Evolutionary conservation across 1,139 yeast genomes (phyloP), one percentile per base, ranked within the genome.

Genomic region (Ogataea hybrid): DNA sequence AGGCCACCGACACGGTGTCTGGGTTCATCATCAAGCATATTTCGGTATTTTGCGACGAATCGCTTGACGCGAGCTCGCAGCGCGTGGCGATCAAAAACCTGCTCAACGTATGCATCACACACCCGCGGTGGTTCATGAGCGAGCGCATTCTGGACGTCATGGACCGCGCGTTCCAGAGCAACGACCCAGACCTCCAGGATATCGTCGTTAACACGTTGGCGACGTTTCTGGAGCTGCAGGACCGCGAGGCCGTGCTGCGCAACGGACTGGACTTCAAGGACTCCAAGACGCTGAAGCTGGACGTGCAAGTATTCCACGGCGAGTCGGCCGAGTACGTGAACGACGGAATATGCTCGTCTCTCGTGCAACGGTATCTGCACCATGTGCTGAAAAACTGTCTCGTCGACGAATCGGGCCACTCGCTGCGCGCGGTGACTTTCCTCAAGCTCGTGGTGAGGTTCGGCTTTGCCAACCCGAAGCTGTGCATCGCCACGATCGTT

Each of bases 381-480:
- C 59, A 62, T 6, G 69, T 83, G 5, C 62, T 83, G 25, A 61
- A 63, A 3, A 59, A 80, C 21, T 77, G 88, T 46, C 32, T 59
- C 2, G 25, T 39, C 3, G 46, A 54, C 34, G 56, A 75, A 3
- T 58, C 63, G 2, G 72, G 72, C 15, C 73, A 76, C 31, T 68
- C 70, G 1, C 66, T 64, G 4, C 63, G 65, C 32, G 74, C 87
- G 0, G 70, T 82, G 6, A 67, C 71, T 29, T 77, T 81, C 49
- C 57, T 86, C 29, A 77, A 71, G 42, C 59, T 76, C 35, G 73
- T 83, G 20, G 70, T 83, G 3, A 69, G 70, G 25, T 69, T 78
- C 39, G 95, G 95, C 0, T 81, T 77, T 60, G 84, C 84, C 0
- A 86, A 84, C 55, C 96, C 95, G 1, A 76, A 83, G 43, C 54